Base-by-base conservation (phyloP, 202 grass and related monocot species). In the Carex arenaria region DNA sequence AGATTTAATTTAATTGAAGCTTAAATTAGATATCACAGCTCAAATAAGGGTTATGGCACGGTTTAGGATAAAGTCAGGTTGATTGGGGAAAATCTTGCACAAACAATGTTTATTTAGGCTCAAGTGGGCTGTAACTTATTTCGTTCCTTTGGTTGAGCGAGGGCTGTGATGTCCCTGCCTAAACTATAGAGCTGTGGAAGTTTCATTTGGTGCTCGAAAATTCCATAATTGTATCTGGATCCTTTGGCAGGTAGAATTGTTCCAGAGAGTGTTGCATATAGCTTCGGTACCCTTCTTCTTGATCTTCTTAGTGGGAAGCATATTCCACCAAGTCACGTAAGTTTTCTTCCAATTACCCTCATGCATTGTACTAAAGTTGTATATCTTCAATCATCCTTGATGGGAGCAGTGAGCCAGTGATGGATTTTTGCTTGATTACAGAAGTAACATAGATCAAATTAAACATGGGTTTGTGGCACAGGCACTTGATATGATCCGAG, bases 251-350 rank as follows among this genome's bases (percentile, higher is more conserved):
- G 94, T 54, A 92, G 90, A 86, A 89, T 97, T 66, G 92, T 84
- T 72, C 85, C 90, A 71, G 92, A 94, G 85, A 92, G 90, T 87
- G 90, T 97, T 49, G 90, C 89, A 38, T 97, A 91, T 80, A 97
- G 94, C 88, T 94, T 97, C 38, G 94, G 92, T 61, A 97, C 92
- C 40, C 79, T 97, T 70, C 84, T 97, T 63, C 94, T 97, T 88
- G 94, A 94, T 85, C 94, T 97, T 89, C 86, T 97, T 71, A 97
- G 92, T 87, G 92, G 94, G 72, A 94, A 97, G 74, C 90, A 97
- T 79, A 94, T 97, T 86, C 90, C 94, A 69, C 94, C 94, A 30
- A 92, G 92, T 83, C 90, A 97, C 84, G 90, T 94, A 87, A 90
- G 87, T 89, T 85, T 30, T 45, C 87, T 75, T 5, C 49, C 23